Conservation (phyloP, 257 asterid species). For the Solanum bukasovii region DNA sequence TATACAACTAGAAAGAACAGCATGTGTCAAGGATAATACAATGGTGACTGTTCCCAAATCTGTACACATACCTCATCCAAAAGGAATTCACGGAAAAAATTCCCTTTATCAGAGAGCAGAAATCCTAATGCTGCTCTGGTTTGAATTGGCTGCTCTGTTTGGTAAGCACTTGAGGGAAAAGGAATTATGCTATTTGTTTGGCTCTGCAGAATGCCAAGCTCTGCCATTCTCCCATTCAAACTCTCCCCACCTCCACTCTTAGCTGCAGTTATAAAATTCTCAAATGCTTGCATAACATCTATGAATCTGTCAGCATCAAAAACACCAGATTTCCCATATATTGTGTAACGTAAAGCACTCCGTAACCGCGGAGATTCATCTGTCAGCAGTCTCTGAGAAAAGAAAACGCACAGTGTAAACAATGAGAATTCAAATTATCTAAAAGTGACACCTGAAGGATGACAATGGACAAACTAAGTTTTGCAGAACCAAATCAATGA, state of each 20-base stretch:
- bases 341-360: conserved; percentile 82
- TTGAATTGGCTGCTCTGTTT: conserved; percentile 55
- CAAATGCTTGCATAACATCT: conserved; percentile 99
- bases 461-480: background rate
- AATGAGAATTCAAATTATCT: background rate
- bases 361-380: conserved; percentile 94
- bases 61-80: conserved; percentile 73
- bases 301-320: conserved; percentile 96
- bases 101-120: conserved; percentile 86
- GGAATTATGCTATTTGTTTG: conserved; percentile 42
- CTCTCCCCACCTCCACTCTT: conserved; percentile 98
- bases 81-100: conserved; percentile 86
- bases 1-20: background rate
- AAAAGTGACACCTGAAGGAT: background rate
- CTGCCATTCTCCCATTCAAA: conserved; percentile 94
- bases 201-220: conserved; percentile 70
- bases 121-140: conserved; percentile 93
- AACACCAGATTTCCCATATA: conserved; percentile 88
- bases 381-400: conserved; percentile 74
- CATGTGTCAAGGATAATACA: background rate
- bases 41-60: background rate
- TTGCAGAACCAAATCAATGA: background rate
- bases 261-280: conserved; percentile 90
- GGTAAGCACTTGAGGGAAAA: conserved; percentile 25
- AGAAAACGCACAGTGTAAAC: background rate